phyloP scores from a whole-genome alignment of 305 asterid genomes.

The Fraxinus sp. region DNA sequence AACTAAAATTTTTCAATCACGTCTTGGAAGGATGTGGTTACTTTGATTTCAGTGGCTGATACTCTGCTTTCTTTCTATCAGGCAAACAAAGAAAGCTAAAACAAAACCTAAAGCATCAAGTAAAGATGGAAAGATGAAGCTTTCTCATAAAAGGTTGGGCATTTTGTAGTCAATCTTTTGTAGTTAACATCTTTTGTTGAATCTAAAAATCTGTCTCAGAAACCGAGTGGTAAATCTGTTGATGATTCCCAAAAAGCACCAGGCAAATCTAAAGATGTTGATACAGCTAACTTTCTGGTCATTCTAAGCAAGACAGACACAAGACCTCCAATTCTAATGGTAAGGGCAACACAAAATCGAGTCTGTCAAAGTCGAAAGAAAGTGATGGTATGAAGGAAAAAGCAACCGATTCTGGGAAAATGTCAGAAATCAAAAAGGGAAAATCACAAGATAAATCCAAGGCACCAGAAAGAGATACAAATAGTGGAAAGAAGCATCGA shows the following conservation, averaged over 20 bases:
- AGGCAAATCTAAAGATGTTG: slow-evolving; percentile 52
- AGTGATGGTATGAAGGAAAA: slow-evolving; percentile 45
- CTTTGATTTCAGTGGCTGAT: slow-evolving; percentile 14
- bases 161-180: neutral
- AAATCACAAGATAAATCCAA: slow-evolving; percentile 43
- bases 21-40: neutral
- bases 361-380: slow-evolving; percentile 60
- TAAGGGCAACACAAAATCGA: slow-evolving; percentile 38
- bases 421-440: slow-evolving; percentile 45
- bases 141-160: slow-evolving; percentile 57
- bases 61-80: slow-evolving; percentile 33
- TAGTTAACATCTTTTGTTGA: slow-evolving; percentile 11
- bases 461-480: slow-evolving; percentile 48
- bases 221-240: slow-evolving; percentile 40
- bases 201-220: slow-evolving; percentile 45
- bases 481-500: slow-evolving; percentile 60
- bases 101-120: slow-evolving; percentile 42
- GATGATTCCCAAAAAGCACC: slow-evolving; percentile 48
- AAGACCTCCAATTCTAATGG: slow-evolving; percentile 49
- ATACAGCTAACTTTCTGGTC: slow-evolving; percentile 44
- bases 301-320: slow-evolving; percentile 46
- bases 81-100: slow-evolving; percentile 59
- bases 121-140: slow-evolving; percentile 50
- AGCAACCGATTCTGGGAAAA: slow-evolving; percentile 32
- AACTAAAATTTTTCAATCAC: neutral